Conservation (phyloP, 139 green algal genomes). For the Klebsormidium nitens region DNA sequence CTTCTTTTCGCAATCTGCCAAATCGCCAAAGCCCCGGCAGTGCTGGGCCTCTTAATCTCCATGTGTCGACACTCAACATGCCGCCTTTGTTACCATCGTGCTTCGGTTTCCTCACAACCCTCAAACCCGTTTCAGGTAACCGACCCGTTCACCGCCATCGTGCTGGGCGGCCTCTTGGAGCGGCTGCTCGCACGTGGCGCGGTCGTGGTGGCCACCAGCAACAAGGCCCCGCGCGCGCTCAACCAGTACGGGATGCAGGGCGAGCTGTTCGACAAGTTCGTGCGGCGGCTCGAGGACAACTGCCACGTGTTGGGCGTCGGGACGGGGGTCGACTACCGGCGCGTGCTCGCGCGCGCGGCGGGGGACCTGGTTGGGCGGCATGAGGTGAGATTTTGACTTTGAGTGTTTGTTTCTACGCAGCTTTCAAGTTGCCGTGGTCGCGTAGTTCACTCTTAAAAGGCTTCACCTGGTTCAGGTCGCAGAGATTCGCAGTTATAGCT, state of each 20-base stretch:
- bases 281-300: neutral
- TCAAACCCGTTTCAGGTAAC: conserved; percentile 12
- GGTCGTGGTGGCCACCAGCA: conserved; percentile 25
- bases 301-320: conserved; percentile 1
- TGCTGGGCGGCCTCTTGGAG: conserved; percentile 7
- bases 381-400: neutral
- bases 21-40: no score
- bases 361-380: neutral
- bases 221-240: conserved; percentile 23
- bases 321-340: conserved; percentile 11
- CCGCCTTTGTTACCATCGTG: neutral
- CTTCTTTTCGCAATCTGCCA: neutral
- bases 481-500: neutral
- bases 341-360: conserved; percentile 1
- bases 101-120: no score
- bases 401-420: neutral
- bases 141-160: conserved; percentile 34
- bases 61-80: no score
- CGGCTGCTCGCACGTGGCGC: conserved; percentile 12
- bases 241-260: conserved; percentile 36
- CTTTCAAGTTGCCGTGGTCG: neutral
- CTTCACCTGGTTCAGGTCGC: neutral
- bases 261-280: conserved; percentile 26
- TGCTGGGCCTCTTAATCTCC: no score
- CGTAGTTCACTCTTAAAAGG: neutral